Base-by-base conservation (phyloP, 768 basidiomycete species). In the Saitozyma sp. region DNA sequence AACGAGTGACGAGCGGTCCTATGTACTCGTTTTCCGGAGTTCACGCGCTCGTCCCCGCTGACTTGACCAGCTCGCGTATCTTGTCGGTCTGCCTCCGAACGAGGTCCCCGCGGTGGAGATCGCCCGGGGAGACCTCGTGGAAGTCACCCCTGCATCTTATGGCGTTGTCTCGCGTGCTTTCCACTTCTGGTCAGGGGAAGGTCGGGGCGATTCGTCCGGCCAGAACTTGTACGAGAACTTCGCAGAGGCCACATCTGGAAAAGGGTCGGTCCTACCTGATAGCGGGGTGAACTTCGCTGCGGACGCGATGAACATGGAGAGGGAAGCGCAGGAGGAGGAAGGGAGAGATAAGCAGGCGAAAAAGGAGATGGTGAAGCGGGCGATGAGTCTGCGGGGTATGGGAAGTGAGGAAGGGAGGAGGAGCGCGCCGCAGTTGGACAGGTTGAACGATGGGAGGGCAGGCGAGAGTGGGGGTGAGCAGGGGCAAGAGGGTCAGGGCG, bases 91-190 rank as follows among this genome's bases (percentile, higher is more conserved):
- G 3, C 92, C 93, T 6, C 92, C 95, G 0, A 89, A 89, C 37
- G 96, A 99, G 77, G 96, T 99, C 50, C 96, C 96, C 0, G 94
- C 92, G 0, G 95, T 98, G 58, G 95, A 98, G 79, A 89, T 99
- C 69, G 91, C 95, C 43, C 86, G 96, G 11, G 96, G 96, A 0
- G 96, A 99, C 76, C 82, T 98, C n/a, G 84, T 98, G 45, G 96
- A 99, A 78, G 81, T 80, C 53, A 76, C 78, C 9, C 78, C 79
- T 8, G 78, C 78, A 9, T 73, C 74, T n/a, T 81, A 81, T 62
- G 93, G 93, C 9, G 93, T 96, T 50, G 88, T 90, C 64, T 89
- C 88, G 64, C 88, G 91, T 68, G 91, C 92, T 8, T 92, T 80
- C 74, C 77, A 62, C 42, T 65, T 61, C 54, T 62, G 58, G 63